Conservation (phyloP, 73 alveolate species). For the Effrenium voratum region DNA sequence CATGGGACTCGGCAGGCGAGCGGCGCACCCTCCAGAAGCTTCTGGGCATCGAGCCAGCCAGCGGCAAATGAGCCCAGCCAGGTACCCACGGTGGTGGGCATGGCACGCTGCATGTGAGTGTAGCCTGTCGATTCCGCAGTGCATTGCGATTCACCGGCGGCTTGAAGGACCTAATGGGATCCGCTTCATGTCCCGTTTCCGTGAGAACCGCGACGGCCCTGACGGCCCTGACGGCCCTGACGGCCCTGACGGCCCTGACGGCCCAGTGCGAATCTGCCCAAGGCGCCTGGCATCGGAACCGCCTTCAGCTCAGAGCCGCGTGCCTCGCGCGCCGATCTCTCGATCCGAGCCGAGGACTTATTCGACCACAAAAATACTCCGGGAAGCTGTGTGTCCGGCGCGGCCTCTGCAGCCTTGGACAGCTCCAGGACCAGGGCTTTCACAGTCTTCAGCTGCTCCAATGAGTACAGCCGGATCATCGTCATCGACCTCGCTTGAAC, state of each 20-base stretch:
- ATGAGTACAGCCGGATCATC: slow-evolving; percentile 85
- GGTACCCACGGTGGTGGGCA: slow-evolving; percentile 91
- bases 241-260: neutral
- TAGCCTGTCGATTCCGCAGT: too few relatives aligned
- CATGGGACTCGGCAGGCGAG: too few relatives aligned
- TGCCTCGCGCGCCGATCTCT: too few relatives aligned
- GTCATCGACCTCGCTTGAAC: slow-evolving; percentile 66
- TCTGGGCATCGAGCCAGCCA: slow-evolving; percentile 62
- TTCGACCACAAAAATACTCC: too few relatives aligned
- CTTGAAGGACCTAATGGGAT: too few relatives aligned
- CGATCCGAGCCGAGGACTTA: too few relatives aligned
- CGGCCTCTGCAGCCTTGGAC: too few relatives aligned
- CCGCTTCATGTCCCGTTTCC: too few relatives aligned
- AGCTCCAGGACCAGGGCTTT: too few relatives aligned
- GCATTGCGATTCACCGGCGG: too few relatives aligned
- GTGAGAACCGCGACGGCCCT: too few relatives aligned
- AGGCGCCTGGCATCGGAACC: slow-evolving; percentile 47
- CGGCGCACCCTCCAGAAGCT: slow-evolving; percentile 59
- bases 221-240: neutral
- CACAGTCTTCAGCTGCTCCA: slow-evolving; percentile 53
- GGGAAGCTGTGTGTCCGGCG: too few relatives aligned
- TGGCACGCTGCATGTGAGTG: slow-evolving; percentile 94
- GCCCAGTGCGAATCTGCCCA: neutral
- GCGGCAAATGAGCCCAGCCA: slow-evolving; percentile 82
- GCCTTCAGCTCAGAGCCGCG: neutral